Percentiles rank a stretch among this genome's conserved stretches.
Evolutionary conservation across 148 eudicot genomes (phyloP).

Genomic region (Euryodendron excelsum): DNA sequence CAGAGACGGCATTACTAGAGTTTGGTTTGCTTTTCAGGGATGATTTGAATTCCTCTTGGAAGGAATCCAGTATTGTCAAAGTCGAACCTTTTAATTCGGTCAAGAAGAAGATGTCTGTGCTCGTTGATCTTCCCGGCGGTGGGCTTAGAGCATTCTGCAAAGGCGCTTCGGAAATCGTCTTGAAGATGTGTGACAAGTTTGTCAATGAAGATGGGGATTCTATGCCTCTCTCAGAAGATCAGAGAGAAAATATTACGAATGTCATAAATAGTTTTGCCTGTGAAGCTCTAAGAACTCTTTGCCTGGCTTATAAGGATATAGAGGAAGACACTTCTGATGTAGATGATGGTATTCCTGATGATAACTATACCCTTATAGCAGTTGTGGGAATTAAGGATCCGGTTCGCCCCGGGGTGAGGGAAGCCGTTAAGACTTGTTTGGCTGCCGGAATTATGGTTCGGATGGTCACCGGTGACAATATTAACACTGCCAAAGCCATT

Average conservation of each 20-base stretch:
- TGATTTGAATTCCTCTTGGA: slow-evolving; percentile 24
- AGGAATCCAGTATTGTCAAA: slow-evolving; percentile 38
- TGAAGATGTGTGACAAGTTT: slow-evolving; percentile 59
- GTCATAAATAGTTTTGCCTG: slow-evolving; percentile 64
- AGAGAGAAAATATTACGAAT: slow-evolving; percentile 34
- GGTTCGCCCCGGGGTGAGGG: slow-evolving; percentile 76
- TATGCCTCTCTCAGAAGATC: slow-evolving; percentile 38
- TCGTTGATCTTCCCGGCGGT: slow-evolving; percentile 52
- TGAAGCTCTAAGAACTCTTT: slow-evolving; percentile 73
- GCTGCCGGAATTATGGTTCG: slow-evolving; percentile 70
- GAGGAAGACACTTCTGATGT: slow-evolving; percentile 18
- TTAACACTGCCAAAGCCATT: slow-evolving; percentile 85
- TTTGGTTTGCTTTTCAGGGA: slow-evolving; percentile 52
- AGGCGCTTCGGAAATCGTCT: slow-evolving; percentile 78
- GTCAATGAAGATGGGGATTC: slow-evolving; percentile 52
- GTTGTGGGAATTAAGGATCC: slow-evolving; percentile 91
- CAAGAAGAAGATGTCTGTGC: slow-evolving; percentile 75
- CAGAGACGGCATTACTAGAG: slow-evolving; percentile 74
- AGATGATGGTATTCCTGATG: slow-evolving; percentile 49
- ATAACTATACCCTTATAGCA: slow-evolving; percentile 50
- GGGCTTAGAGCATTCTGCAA: slow-evolving; percentile 55
- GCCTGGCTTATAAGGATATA: slow-evolving; percentile 65
- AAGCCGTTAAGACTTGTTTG: slow-evolving; percentile 76
- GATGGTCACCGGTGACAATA: slow-evolving; percentile 91
- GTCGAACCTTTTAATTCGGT: slow-evolving; percentile 76